Evolutionary conservation across 2,329 filamentous ascomycete species (phyloP).

Genomic region (Elsinoe fawcettii): DNA sequence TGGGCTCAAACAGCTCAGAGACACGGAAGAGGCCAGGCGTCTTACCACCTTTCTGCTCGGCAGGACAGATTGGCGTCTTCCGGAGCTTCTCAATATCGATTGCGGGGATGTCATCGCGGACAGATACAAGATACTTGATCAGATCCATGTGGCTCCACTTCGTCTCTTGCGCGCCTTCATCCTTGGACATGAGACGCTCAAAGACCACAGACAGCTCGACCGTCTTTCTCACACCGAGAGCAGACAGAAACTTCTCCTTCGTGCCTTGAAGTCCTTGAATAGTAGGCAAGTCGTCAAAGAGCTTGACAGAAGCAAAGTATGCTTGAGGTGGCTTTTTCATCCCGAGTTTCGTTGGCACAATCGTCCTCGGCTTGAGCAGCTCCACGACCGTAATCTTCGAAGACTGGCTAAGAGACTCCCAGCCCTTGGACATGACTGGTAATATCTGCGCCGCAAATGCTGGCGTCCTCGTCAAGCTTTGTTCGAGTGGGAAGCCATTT

Average conservation of each 20-base stretch:
- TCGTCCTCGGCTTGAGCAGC: slow-evolving; percentile 58
- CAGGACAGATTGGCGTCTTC: slow-evolving; percentile 72
- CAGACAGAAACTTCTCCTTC: slow-evolving; percentile 80
- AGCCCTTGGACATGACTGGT: slow-evolving; percentile 75
- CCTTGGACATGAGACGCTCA: slow-evolving; percentile 63
- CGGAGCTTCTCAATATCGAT: slow-evolving; percentile 73
- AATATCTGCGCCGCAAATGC: slow-evolving; percentile 72
- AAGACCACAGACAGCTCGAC: slow-evolving; percentile 93
- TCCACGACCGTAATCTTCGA: slow-evolving; percentile 59
- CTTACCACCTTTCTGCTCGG: slow-evolving; percentile 49
- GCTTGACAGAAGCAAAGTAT: slow-evolving; percentile 86
- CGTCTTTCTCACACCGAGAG: slow-evolving; percentile 87
- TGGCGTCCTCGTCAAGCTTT: slow-evolving; percentile 63
- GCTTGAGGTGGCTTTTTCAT: slow-evolving; percentile 80
- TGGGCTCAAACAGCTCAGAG: slow-evolving; percentile 74
- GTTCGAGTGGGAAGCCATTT: slow-evolving; percentile 51
- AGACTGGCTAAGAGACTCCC: slow-evolving; percentile 65
- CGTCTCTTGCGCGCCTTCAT: slow-evolving; percentile 42
- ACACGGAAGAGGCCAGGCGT: slow-evolving; percentile 53
- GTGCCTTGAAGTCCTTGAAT: slow-evolving; percentile 68
- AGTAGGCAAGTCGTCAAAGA: slow-evolving; percentile 88
- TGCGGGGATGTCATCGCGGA: slow-evolving; percentile 76
- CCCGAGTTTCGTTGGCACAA: slow-evolving; percentile 84
- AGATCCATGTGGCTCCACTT: slow-evolving; percentile 91
- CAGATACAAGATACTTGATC: slow-evolving; percentile 87